These are phyloP conservation scores for Orbilia oligospora DNA, from an alignment of 2,329 filamentous ascomycete genomes.

Conservation along the genomic window DNA sequence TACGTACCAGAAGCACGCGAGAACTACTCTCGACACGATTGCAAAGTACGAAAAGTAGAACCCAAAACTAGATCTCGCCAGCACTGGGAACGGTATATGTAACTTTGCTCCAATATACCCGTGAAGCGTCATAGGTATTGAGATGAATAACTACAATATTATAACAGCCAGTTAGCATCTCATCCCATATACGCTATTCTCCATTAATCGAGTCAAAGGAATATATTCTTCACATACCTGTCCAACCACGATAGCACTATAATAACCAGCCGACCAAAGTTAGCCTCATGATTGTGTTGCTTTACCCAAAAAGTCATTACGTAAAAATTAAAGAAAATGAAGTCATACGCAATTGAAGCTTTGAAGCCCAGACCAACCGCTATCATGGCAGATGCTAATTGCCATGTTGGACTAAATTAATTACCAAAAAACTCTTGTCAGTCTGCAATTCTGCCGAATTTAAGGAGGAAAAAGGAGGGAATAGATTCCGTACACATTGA, in stretches of 20 bases:
- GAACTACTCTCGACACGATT: constrained; percentile 68
- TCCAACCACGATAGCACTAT: constrained; percentile 59
- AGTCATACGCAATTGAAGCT: constrained; percentile 60
- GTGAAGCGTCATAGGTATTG: constrained; percentile 69
- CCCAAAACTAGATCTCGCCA: constrained; percentile 69
- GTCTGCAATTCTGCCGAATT: constrained; percentile 3
- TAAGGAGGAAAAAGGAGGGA: neutral
- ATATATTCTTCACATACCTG: constrained; percentile 31
- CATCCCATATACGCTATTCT: constrained; percentile 69
- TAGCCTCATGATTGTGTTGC: constrained; percentile 48
- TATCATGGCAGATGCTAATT: constrained; percentile 58
- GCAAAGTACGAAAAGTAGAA: constrained; percentile 69
- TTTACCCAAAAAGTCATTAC: constrained; percentile 45
- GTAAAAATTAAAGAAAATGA: constrained; percentile 61
- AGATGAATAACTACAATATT: constrained; percentile 42
- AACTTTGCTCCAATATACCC: constrained; percentile 69
- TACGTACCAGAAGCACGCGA: constrained; percentile 70
- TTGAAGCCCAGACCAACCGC: constrained; percentile 58
- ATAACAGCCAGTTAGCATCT: constrained; percentile 66
- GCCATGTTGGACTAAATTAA: constrained; percentile 56
- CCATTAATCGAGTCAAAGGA: constrained; percentile 56
- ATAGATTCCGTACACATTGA: constrained; percentile 46
- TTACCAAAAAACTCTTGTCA: constrained; percentile 7
- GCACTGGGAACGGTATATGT: constrained; percentile 70
- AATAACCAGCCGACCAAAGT: constrained; percentile 22